Evolutionary conservation across 495 filamentous ascomycete species (phyloP), one percentile per base, ranked within the genome.

Genomic region (Xanthoparmelia taractica): DNA sequence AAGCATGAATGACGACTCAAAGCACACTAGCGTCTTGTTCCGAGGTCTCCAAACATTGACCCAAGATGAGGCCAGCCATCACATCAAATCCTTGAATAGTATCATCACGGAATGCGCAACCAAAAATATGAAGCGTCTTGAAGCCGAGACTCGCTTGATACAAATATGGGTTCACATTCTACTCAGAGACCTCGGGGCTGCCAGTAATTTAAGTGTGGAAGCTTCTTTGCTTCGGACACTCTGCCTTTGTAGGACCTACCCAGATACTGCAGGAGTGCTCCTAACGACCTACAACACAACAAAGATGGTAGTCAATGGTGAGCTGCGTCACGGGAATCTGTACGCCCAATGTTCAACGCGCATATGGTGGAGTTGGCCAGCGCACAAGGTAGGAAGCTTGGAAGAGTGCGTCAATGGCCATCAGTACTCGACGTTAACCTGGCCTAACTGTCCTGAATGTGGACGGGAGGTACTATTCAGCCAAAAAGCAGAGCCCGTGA

Each of bases 361-460:
- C 18, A 52, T 56, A 37, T 68, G 66, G 66, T 68, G 66, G 66
- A 63, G 29, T 13, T 63, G 63, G 66, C 59, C 63, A 23, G 50
- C 20, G 48, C 57, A 67, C 31, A 41, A 57, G 25, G 38, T 63
- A 34, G 64, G 66, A 11, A 23, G 43, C 29, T 56, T 68, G 40
- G 33, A 36, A 13, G 37, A 62, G 25, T 70, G 68, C 56, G 31
- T 56, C 8, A 45, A 61, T 20, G 66, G 66, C 6, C 68, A 70
- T 52, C 66, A 64, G 1, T 70, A 66, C 40, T 70, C 68, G 18
- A 37, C 34, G 15, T 58, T 17, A 10, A 64, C 57, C 1, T 64
- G 63, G 37, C 29, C 33, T n/a, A n/a, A 43, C 4, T 70, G 68
- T 43, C 58, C 59, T 1, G 66, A 70, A 57, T 70, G 68, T 58